Evolutionary conservation across 208 protist genomes (phyloP).

Genomic region (Borovskyia barvae): DNA sequence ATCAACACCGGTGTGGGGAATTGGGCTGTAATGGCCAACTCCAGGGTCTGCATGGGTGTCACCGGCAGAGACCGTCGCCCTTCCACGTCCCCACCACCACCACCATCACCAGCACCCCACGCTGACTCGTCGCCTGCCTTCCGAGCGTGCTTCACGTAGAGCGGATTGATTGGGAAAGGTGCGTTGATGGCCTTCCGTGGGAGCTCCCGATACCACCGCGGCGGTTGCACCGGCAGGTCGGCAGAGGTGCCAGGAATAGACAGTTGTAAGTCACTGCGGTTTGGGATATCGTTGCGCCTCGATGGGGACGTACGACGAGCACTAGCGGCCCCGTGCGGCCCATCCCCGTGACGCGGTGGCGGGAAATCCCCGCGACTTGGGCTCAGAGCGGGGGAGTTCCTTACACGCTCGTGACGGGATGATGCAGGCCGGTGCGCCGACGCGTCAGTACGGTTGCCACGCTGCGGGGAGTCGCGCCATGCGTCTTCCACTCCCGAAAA

Average conservation of each 20-base stretch:
- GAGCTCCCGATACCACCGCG: constrained; percentile 36
- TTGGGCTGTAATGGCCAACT: constrained; percentile 31
- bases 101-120: not conserved
- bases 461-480: not conserved
- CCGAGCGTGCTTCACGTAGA: constrained; percentile 26
- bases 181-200: constrained; percentile 41
- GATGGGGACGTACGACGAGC: not conserved
- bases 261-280: constrained; percentile 7
- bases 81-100: not conserved
- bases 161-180: constrained; percentile 50
- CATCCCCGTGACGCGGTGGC: not conserved
- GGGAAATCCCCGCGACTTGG: not conserved
- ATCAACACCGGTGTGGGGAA: constrained; percentile 51
- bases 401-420: not conserved
- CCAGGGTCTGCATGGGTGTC: not conserved
- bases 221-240: constrained; percentile 10
- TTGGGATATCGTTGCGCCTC: constrained; percentile 3
- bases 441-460: not conserved
- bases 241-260: constrained; percentile 25
- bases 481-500: constrained; percentile 1
- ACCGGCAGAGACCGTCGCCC: too few species aligned
- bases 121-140: not conserved
- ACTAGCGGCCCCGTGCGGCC: not conserved
- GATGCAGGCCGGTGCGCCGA: not conserved
- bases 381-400: too few species aligned